Evolutionary conservation across 495 filamentous ascomycete species (phyloP).

Genomic region (Aspergillus incahuasiensis): DNA sequence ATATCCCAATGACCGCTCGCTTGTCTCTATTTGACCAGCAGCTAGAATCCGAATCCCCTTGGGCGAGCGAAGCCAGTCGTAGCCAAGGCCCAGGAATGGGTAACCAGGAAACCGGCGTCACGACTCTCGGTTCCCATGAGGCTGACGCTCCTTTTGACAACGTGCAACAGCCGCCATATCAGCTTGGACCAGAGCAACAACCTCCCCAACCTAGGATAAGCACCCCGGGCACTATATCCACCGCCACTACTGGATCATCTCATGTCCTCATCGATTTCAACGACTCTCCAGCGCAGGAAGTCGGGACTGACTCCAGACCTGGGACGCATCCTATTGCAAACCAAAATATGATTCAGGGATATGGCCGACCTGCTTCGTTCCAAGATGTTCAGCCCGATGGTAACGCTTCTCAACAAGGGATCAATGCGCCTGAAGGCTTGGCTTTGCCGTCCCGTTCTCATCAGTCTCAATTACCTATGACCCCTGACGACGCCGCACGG

Average conservation of each 20-base stretch:
- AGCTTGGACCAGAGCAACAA: constrained; percentile 5
- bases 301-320: constrained; percentile 5
- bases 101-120: background rate
- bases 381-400: constrained; percentile 5
- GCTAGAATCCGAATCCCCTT: constrained; percentile 23
- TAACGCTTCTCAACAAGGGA: constrained; percentile 9
- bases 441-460: background rate
- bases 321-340: constrained; percentile 13
- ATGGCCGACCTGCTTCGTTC: background rate
- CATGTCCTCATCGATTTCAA: constrained; percentile 39
- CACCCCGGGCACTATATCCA: constrained; percentile 25
- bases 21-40: constrained; percentile 38
- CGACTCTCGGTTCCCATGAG: background rate
- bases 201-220: constrained; percentile 21
- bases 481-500: constrained; percentile 34
- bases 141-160: background rate
- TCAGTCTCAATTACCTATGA: constrained; percentile 4
- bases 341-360: constrained; percentile 4
- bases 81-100: background rate
- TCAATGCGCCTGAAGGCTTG: background rate
- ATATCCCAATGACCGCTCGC: constrained; percentile 45
- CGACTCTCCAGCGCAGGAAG: constrained; percentile 9
- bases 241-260: constrained; percentile 31
- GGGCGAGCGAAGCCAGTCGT: constrained; percentile 18
- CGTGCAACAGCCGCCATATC: background rate